A percentile compares a stretch with the other conserved stretches of the same genome.
These are phyloP conservation scores for Phyllostachys edulis DNA, from an alignment of 176 grass and related monocot genomes.

Conservation along the genomic window DNA sequence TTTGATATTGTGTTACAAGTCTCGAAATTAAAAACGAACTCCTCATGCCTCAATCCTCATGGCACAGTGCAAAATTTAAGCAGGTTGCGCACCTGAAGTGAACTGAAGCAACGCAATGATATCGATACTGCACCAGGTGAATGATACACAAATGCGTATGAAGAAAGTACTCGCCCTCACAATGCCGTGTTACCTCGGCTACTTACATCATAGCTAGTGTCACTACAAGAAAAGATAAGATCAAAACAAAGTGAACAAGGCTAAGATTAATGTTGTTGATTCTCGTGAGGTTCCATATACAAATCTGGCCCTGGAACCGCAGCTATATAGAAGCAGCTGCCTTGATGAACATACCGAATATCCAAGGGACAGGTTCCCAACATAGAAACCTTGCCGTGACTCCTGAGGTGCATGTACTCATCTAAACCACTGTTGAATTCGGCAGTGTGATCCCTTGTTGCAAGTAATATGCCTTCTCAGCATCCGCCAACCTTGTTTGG, in stretches of 20 bases:
- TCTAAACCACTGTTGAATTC: constrained; percentile 54
- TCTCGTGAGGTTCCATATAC: constrained; percentile 35
- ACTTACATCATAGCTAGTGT: constrained; percentile 39
- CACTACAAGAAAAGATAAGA: constrained; percentile 34
- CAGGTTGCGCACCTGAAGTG: too few relatives aligned
- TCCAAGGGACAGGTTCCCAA: constrained; percentile 18
- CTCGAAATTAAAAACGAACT: too few relatives aligned
- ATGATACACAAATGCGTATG: constrained; percentile 23
- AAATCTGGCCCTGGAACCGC: constrained; percentile 33
- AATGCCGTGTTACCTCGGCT: constrained; percentile 1
- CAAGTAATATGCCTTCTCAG: constrained; percentile 78
- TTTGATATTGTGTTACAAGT: too few relatives aligned
- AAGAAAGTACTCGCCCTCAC: background rate
- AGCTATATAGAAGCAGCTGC: constrained; percentile 9
- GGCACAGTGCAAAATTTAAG: too few relatives aligned
- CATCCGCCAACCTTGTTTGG: constrained; percentile 65
- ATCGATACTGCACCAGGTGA: background rate
- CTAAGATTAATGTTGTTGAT: constrained; percentile 23
- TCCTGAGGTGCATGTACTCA: background rate
- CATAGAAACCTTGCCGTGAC: constrained; percentile 26
- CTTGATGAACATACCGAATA: background rate
- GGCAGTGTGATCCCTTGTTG: constrained; percentile 58
- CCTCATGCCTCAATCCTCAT: too few relatives aligned
- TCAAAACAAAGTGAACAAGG: constrained; percentile 10
- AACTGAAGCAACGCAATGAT: too few relatives aligned